Evolutionary conservation across 176 grass and related monocot genomes (phyloP), one percentile per base, ranked within the genome.

Genomic region (Eragrostis nindensis): DNA sequence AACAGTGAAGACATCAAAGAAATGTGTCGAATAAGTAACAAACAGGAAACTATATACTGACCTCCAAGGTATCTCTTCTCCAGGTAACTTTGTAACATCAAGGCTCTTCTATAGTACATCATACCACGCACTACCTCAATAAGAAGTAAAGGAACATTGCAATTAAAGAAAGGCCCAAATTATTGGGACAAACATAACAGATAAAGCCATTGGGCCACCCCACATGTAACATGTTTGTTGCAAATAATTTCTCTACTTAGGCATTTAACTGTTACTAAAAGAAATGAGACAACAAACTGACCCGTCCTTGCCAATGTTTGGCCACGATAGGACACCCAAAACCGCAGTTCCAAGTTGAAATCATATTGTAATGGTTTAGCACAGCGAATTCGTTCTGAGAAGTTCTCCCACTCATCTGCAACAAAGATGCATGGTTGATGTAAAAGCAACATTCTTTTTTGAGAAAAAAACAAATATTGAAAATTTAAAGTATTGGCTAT

Each of bases 251-350:
- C 39, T 47, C 13, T 66, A 80, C 47, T 71, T 71, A 24, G 70
- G 11, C 38, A 80, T 70, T 62, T 70, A 76, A 13, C 56, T 36
- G 27, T 19, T 67, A 18, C 7, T 1, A 68, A 77, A 21, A 91
- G 52, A 68, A 45, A 74, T 71, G 42, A 26, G 69, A 65, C 9
- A 83, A 62, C 32, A 83, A 41, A 82, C 53, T 73, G 15, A 93
- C 95, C 95, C 84, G 95, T 98, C 71, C 95, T 92, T 66, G 95
- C 95, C 79, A 98, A 94, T 75, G 95, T 98, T 85, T 98, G 95
- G 29, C 95, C 95, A 59, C 92, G 92, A 86, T 98, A 95, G 10
- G 95, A 98, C 64, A 83, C 95, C 95, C 95, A 98, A 84, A 98
- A 98, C n/a, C 95, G 80, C 63, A 98, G 72, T 77, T 98, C 95